phyloP scores from a whole-genome alignment of 257 asterid genomes.

The Solanum virginianum region DNA sequence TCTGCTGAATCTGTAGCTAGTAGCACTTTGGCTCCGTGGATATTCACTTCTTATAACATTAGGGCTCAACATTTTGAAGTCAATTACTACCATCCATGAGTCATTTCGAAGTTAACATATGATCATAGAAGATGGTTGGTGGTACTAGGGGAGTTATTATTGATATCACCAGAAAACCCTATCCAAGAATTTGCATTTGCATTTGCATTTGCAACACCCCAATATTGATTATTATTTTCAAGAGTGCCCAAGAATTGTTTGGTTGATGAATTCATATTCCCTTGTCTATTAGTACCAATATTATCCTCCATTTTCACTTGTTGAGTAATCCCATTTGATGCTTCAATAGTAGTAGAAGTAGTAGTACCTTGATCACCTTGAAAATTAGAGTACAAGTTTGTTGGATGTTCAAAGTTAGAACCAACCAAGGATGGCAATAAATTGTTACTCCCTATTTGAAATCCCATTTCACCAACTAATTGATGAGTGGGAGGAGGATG shows the following conservation, averaged over 20 bases:
- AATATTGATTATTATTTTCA: constrained; percentile 12
- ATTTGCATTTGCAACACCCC: constrained; percentile 1
- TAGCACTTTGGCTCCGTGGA: background rate
- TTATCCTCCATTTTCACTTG: constrained; percentile 22
- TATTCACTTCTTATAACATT: background rate
- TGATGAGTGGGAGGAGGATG: background rate
- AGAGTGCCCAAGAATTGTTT: constrained; percentile 16
- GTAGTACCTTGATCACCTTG: constrained; percentile 6
- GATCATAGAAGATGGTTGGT: constrained; percentile 15
- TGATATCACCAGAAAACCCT: constrained; percentile 16
- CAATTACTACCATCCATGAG: background rate
- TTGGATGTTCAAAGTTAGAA: constrained; percentile 4
- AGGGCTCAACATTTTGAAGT: background rate
- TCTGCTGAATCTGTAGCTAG: background rate
- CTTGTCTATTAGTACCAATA: background rate
- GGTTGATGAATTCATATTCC: constrained; percentile 4
- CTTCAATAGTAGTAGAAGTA: constrained; percentile 1
- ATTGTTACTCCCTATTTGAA: constrained; percentile 6
- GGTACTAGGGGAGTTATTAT: constrained; percentile 12
- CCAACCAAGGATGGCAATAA: constrained; percentile 10
- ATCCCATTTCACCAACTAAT: constrained; percentile 13
- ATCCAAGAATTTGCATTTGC: constrained; percentile 8
- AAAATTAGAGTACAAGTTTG: constrained; percentile 12
- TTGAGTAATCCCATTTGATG: constrained; percentile 3
- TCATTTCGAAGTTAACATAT: background rate